Conservation (phyloP, 352 stramenopile species). For the Globisporangium viniferum region DNA sequence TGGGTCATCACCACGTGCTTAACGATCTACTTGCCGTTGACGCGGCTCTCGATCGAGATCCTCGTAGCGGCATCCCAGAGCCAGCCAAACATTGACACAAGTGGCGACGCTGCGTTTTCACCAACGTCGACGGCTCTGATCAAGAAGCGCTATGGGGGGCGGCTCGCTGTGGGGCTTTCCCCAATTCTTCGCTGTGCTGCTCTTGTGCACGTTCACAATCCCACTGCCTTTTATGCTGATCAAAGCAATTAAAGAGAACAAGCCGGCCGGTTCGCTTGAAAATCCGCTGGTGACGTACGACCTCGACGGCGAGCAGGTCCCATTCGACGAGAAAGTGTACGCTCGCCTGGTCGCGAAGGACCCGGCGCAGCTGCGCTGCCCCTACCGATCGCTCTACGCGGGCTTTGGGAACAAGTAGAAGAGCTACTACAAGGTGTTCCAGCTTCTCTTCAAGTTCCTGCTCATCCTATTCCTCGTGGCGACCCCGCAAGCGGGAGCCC, state of each 20-base stretch:
- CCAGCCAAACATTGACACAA: neutral
- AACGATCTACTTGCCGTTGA: constrained; percentile 43
- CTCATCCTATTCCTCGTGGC: constrained; percentile 33
- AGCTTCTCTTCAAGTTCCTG: constrained; percentile 41
- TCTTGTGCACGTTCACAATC: constrained; percentile 37
- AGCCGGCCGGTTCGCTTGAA: constrained; percentile 34
- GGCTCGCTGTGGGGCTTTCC: constrained; percentile 22
- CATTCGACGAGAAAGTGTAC: constrained; percentile 49
- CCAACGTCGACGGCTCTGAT: constrained; percentile 2
- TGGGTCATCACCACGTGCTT: constrained; percentile 39
- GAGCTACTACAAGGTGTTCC: constrained; percentile 50
- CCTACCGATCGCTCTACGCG: constrained; percentile 48
- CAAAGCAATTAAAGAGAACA: constrained; percentile 32
- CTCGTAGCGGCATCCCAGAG: constrained; percentile 5
- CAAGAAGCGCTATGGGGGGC: constrained; percentile 15
- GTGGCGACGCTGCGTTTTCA: too few species aligned
- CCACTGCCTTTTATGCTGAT: constrained; percentile 33
- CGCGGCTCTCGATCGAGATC: constrained; percentile 35
- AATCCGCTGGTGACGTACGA: constrained; percentile 41
- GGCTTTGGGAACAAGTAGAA: constrained; percentile 40
- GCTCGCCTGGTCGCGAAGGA: constrained; percentile 29
- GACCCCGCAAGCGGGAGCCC: constrained; percentile 12
- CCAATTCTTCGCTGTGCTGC: constrained; percentile 16
- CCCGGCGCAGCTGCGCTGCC: constrained; percentile 38
- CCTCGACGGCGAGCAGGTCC: constrained; percentile 34